These are phyloP conservation scores for Letharia columbiana DNA, from an alignment of 495 filamentous ascomycete species.

Conservation along the genomic window DNA sequence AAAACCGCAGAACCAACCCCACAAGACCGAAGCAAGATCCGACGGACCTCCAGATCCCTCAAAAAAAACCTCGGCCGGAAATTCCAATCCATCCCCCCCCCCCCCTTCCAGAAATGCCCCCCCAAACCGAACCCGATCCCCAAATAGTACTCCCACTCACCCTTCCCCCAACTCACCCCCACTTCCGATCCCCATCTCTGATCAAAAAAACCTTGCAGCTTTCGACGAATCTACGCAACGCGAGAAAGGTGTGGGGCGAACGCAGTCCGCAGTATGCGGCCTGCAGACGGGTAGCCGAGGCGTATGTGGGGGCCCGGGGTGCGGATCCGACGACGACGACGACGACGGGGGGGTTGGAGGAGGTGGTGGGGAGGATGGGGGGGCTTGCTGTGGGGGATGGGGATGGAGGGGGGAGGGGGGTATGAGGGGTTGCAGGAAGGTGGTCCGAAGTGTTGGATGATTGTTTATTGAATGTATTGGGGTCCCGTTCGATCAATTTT, in stretches of 20 bases:
- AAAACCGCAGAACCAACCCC: no score
- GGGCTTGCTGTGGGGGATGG: neutral
- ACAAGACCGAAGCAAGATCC: no score
- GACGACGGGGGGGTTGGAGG: neutral
- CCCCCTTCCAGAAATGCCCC: neutral
- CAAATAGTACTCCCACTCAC: neutral
- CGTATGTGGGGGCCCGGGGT: neutral
- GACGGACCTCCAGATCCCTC: no score
- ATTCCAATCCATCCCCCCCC: no score
- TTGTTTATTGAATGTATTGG: no score
- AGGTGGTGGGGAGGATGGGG: neutral
- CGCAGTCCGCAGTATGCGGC: conserved; percentile 14
- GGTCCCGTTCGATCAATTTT: no score
- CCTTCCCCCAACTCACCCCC: neutral
- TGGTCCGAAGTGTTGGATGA: no score
- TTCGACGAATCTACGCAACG: conserved; percentile 16
- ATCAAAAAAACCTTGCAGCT: neutral
- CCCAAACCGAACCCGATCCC: neutral
- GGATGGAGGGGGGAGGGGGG: neutral
- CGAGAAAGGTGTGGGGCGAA: conserved; percentile 16
- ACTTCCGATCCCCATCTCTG: neutral
- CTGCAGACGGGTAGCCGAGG: conserved; percentile 8
- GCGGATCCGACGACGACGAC: neutral
- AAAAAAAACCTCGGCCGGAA: no score
- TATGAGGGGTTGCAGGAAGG: no score